phyloP scores from a whole-genome alignment of 345 rosid genomes.

The Kandelia obovata region DNA sequence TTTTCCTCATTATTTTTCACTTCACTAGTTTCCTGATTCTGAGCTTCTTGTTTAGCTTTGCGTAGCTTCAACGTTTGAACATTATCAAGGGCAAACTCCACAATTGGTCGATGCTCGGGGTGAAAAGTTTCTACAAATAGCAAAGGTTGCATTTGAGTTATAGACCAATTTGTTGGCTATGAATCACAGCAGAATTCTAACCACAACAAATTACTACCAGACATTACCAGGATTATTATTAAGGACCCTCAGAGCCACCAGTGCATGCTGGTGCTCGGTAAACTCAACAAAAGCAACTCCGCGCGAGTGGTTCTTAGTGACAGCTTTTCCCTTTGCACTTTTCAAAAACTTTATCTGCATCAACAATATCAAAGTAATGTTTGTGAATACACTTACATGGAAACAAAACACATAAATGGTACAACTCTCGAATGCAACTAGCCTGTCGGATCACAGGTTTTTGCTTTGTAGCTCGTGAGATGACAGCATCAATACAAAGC shows the following conservation, averaged over 20 bases:
- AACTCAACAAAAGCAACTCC: constrained; percentile 92
- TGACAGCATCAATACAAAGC: constrained; percentile 69
- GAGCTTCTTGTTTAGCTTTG: constrained; percentile 41
- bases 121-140: constrained; percentile 71
- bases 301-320: constrained; percentile 62
- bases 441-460: constrained; percentile 83
- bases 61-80: constrained; percentile 69
- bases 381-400: background rate
- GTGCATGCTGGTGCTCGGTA: constrained; percentile 79
- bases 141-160: constrained; percentile 6
- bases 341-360: constrained; percentile 74
- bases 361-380: background rate
- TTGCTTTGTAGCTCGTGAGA: constrained; percentile 89
- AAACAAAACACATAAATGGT: background rate
- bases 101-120: constrained; percentile 68
- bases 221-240: constrained; percentile 81
- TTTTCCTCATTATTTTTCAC: constrained; percentile 20
- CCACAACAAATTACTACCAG: background rate
- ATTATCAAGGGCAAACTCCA: constrained; percentile 82
- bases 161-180: background rate
- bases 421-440: constrained; percentile 14
- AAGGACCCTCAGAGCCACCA: constrained; percentile 86
- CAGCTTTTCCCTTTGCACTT: constrained; percentile 61
- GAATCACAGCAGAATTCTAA: background rate
- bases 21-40: constrained; percentile 37